Percentiles rank a stretch among this genome's conserved stretches.
Conservation (phyloP, 2,329 filamentous ascomycete genomes). For the Pleurostoma richardsiae region DNA sequence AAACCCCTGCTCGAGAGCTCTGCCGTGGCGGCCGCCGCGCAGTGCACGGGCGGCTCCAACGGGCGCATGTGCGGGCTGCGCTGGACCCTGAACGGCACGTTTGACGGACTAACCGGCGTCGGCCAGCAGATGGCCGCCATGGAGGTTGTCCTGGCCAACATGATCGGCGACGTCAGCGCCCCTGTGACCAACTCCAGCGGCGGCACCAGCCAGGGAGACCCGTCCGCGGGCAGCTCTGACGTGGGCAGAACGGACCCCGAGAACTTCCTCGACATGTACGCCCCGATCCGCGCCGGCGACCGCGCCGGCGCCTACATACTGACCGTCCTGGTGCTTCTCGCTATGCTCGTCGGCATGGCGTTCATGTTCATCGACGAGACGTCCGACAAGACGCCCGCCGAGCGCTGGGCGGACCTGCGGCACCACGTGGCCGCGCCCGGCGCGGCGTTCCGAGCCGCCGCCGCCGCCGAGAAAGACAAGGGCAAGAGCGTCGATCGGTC, state of each 20-base stretch:
- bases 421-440: background rate
- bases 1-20: constrained; percentile 49
- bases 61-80: constrained; percentile 55
- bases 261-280: constrained; percentile 13
- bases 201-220: constrained; percentile 46
- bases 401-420: constrained; percentile 4
- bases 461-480: background rate
- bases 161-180: constrained; percentile 38
- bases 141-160: constrained; percentile 58
- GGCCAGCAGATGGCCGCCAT: constrained; percentile 69
- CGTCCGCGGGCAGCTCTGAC: constrained; percentile 38
- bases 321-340: constrained; percentile 31
- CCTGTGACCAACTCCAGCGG: constrained; percentile 47
- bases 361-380: constrained; percentile 7
- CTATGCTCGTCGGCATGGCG: constrained; percentile 3
- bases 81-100: constrained; percentile 49
- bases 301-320: constrained; percentile 62
- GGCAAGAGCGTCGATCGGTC: background rate
- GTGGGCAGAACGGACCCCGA: constrained; percentile 29
- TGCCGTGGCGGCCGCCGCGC: constrained; percentile 49
- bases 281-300: constrained; percentile 52
- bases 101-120: constrained; percentile 56
- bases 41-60: constrained; percentile 53
- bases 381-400: background rate
- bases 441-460: background rate